Evolutionary conservation across 805 yeast species (phyloP).

Genomic region (Jamesozyma spencerorum): DNA sequence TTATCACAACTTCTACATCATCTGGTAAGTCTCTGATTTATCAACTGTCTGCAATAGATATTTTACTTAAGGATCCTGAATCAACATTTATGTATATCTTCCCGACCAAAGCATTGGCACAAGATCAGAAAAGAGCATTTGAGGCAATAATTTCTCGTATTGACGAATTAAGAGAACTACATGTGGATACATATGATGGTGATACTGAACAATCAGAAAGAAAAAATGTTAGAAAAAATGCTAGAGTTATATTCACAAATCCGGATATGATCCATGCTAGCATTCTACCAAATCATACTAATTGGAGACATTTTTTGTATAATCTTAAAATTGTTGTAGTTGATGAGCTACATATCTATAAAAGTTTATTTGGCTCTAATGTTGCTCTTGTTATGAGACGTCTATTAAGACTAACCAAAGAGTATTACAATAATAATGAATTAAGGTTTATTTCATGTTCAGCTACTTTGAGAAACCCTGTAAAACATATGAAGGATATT

Average conservation of each 20-base stretch:
- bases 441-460: slow-evolving; percentile 80
- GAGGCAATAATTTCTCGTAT: slow-evolving; percentile 45
- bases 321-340: slow-evolving; percentile 67
- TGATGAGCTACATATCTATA: slow-evolving; percentile 79
- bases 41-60: slow-evolving; percentile 68
- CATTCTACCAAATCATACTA: slow-evolving; percentile 65
- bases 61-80: slow-evolving; percentile 33
- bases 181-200: slow-evolving; percentile 84
- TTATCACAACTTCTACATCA: slow-evolving; percentile 90
- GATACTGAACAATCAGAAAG: slow-evolving; percentile 66
- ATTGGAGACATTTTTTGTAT: slow-evolving; percentile 62
- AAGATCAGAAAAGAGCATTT: slow-evolving; percentile 85
- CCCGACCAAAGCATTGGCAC: slow-evolving; percentile 96
- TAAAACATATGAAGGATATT: slow-evolving; percentile 57
- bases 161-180: slow-evolving; percentile 36
- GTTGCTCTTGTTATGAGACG: slow-evolving; percentile 81
- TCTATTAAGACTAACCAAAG: slow-evolving; percentile 45
- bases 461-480: slow-evolving; percentile 79
- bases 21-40: slow-evolving; percentile 93
- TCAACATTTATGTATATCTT: slow-evolving; percentile 76
- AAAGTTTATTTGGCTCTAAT: slow-evolving; percentile 87
- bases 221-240: slow-evolving; percentile 43
- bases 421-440: slow-evolving; percentile 32
- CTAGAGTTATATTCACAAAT: slow-evolving; percentile 81
- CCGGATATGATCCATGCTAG: slow-evolving; percentile 91